These are phyloP conservation scores for cucumber (Cucumis sativus) DNA, from an alignment of 306 rosid species.

Conservation along the genomic window Cucumber_9930_V3 NC_026660.2:11512501-11513000, in stretches of 20 bases:
- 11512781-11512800: neutral
- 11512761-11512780: neutral
- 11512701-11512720: neutral
- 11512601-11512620: neutral
- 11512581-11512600: neutral
- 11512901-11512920: neutral
- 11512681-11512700: neutral
- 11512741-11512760: neutral
- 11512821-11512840: neutral
- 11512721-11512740: neutral
- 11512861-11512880: neutral
- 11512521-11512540: neutral
- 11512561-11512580: neutral
- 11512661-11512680: neutral
- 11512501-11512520: neutral
- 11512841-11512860: neutral
- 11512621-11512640: neutral
- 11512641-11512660: neutral
- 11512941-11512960: constrained; percentile 89
- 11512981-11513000: constrained; percentile 89
- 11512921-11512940: constrained; percentile 28
- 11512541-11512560: neutral
- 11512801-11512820: neutral
- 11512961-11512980: constrained; percentile 99
- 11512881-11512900: neutral